Conservation (phyloP, 495 filamentous ascomycete species). For the Geoglossum glabrum region DNA sequence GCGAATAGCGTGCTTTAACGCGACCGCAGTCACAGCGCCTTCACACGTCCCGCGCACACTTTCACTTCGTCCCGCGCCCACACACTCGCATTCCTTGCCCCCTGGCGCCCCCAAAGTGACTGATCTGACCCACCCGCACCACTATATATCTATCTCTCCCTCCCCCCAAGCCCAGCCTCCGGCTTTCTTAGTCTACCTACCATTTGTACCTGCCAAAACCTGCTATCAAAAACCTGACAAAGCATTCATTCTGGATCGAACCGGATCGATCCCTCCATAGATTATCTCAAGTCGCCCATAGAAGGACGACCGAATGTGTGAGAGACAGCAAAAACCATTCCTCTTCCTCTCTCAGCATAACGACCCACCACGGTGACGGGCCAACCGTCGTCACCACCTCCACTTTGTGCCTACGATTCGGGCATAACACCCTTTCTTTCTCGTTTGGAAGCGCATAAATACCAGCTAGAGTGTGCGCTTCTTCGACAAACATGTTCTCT, state of each 20-base stretch:
- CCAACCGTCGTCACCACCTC: neutral
- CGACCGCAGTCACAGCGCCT: neutral
- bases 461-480: neutral
- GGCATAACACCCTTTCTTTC: slow-evolving; percentile 2
- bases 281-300: neutral
- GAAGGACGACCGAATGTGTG: slow-evolving; percentile 1
- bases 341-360: slow-evolving; percentile 2
- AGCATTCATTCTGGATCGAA: neutral
- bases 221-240: neutral
- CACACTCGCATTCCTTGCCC: neutral
- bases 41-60: neutral
- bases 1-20: neutral
- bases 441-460: neutral
- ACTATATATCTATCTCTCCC: neutral
- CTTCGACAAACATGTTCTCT: neutral
- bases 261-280: neutral
- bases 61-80: neutral
- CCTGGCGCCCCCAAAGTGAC: neutral
- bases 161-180: neutral
- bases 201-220: neutral
- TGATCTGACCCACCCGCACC: neutral
- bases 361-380: slow-evolving; percentile 2
- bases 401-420: neutral
- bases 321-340: neutral
- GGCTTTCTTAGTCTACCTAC: neutral